phyloP scores from a whole-genome alignment of 495 filamentous ascomycete species.

The Penicillium ucsense region DNA sequence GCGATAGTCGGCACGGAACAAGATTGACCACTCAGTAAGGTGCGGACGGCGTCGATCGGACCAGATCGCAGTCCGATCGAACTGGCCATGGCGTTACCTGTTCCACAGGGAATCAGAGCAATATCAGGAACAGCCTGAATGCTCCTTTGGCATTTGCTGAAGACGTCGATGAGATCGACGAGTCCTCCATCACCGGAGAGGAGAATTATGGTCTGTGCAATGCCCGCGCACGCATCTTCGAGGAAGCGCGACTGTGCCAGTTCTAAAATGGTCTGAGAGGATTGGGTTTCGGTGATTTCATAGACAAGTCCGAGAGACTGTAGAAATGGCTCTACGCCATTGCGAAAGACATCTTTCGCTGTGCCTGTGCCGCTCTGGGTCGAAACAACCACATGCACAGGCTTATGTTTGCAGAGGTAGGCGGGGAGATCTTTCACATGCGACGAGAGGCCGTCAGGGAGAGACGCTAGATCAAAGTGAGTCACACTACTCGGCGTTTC shows the following conservation, averaged over 20 bases:
- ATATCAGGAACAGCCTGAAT: conserved; percentile 39
- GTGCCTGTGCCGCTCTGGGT: conserved; percentile 58
- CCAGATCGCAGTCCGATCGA: conserved; percentile 40
- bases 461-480: conserved; percentile 7
- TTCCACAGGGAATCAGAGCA: conserved; percentile 65
- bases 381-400: conserved; percentile 63
- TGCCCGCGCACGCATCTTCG: conserved; percentile 34
- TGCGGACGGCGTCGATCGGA: conserved; percentile 17
- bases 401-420: conserved; percentile 13
- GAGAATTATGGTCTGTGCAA: conserved; percentile 54
- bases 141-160: conserved; percentile 26
- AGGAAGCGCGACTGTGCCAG: conserved; percentile 44
- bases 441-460: conserved; percentile 12
- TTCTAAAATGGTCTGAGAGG: conserved; percentile 48
- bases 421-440: conserved; percentile 14
- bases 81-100: conserved; percentile 79
- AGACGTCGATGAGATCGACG: conserved; percentile 63
- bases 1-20: conserved; percentile 41
- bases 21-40: conserved; percentile 41
- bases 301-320: conserved; percentile 33
- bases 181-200: conserved; percentile 83
- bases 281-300: conserved; percentile 47
- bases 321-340: conserved; percentile 50
- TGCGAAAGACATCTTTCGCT: conserved; percentile 46
- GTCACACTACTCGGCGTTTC: conserved; percentile 2